Evolutionary conservation across 2,329 filamentous ascomycete species (phyloP), one percentile per base, ranked within the genome.

Genomic region (Pseudogymnoascus destructans): DNA sequence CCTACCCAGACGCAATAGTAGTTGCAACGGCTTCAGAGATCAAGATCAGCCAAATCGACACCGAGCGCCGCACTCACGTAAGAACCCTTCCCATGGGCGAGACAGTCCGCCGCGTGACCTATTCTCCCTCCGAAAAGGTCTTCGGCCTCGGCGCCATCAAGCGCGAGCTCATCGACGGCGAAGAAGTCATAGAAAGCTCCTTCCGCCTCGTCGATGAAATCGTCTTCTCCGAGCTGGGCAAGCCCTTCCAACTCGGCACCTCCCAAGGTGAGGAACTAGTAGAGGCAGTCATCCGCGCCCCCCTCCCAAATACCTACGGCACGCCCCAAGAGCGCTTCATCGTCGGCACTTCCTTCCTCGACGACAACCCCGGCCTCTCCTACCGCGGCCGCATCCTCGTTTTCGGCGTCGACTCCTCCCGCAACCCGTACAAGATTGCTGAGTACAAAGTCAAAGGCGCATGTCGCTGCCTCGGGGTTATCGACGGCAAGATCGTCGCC

Each of bases 151-250:
- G 91, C 1, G 93, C 88, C 25, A 87, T 97, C 60, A 84, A 84
- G 62, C 82, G 90, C 13, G 82, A 86, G 57, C 72, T 96, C 0
- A 72, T 78, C 9, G 73, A 81, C 7, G 87, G 86, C 11, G 82
- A 83, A 63, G 93, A 98, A 70, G 72, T 84, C 3, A 78, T 95
- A 10, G 79, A 81, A 8, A 92, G 87, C 65, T 84, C 84, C n/a
- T 87, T 98, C 67, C 86, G 86, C 66, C 79, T 98, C 1, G 90
- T 95, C 0, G 92, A 98, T 65, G 93, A 97, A 67, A 82, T 96
- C 32, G 75, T 89, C 15, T 95, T 97, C 70, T 82, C 87, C 61
- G 80, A 86, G 57, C 76, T 96, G 0, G 89, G 82, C 1, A 72
- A 86, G 64, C 81, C 84, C 0, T 85, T 87, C 62, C 69, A 78